phyloP scores from a whole-genome alignment of 352 stramenopile genomes.

The Phytophthora lateralis region DNA sequence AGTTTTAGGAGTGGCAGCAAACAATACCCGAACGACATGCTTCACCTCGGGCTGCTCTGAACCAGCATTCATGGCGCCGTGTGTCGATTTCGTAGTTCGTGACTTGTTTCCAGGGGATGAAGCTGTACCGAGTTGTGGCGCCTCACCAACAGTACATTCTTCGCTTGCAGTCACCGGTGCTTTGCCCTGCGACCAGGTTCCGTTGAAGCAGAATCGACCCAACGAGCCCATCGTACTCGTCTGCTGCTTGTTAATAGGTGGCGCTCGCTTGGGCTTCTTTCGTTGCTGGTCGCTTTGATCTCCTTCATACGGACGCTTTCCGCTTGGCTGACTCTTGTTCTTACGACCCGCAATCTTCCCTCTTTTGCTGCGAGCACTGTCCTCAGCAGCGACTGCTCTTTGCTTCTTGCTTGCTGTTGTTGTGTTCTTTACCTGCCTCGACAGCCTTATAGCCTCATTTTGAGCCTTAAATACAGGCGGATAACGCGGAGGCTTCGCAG shows the following conservation, averaged over 20 bases:
- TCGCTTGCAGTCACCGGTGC: background rate
- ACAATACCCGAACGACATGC: slow-evolving; percentile 16
- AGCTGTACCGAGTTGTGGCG: background rate
- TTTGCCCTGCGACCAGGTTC: background rate
- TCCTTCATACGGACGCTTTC: slow-evolving; percentile 20
- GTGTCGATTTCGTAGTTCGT: background rate
- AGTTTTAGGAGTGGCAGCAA: background rate
- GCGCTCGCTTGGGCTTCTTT: slow-evolving; percentile 20
- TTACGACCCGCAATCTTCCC: background rate
- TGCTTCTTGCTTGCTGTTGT: background rate
- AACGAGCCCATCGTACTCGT: slow-evolving; percentile 1
- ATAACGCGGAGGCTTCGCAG: slow-evolving; percentile 1
- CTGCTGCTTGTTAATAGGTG: slow-evolving; percentile 1
- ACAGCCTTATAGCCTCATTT: background rate
- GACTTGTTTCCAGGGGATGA: slow-evolving; percentile 1
- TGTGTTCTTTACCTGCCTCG: background rate
- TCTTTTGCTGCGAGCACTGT: background rate
- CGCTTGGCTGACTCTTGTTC: background rate
- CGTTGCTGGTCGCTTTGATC: slow-evolving; percentile 1
- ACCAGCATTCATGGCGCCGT: background rate
- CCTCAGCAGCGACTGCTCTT: background rate
- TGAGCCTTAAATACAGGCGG: background rate
- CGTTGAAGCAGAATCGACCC: slow-evolving; percentile 27
- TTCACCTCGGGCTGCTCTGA: background rate
- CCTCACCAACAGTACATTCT: background rate